Evolutionary conservation across 257 asterid species (phyloP).

Genomic region (Perilla frutescens): DNA sequence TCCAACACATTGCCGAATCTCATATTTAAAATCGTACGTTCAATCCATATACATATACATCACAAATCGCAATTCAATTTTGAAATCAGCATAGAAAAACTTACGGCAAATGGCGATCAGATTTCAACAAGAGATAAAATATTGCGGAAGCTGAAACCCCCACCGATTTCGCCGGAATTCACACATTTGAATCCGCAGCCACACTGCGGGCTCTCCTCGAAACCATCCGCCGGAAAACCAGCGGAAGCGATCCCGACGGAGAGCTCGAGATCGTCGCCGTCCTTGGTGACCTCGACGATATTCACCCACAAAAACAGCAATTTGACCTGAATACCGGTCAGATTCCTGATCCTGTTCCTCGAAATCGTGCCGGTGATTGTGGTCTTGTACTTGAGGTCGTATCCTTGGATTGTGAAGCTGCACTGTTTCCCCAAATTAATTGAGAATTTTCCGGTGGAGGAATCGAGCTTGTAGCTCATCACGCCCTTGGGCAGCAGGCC

Average conservation of each 20-base stretch:
- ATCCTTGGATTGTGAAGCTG: conserved; percentile 63
- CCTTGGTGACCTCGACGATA: conserved; percentile 58
- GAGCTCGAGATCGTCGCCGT: conserved; percentile 50
- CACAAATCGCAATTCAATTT: background rate
- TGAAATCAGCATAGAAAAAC: background rate
- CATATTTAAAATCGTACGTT: no score
- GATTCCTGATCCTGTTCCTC: conserved; percentile 38
- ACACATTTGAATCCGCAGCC: conserved; percentile 73
- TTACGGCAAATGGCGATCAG: conserved; percentile 29
- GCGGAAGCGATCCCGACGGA: conserved; percentile 81
- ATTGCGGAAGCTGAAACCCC: conserved; percentile 20
- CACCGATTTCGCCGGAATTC: conserved; percentile 9
- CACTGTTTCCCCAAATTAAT: conserved; percentile 56
- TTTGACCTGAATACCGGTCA: conserved; percentile 74
- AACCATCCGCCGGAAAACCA: conserved; percentile 53
- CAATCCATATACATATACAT: no score
- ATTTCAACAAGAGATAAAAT: conserved; percentile 24
- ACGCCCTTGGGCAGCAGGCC: conserved; percentile 85
- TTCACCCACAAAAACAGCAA: conserved; percentile 65
- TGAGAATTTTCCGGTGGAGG: conserved; percentile 67
- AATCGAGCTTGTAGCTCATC: conserved; percentile 63
- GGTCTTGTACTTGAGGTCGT: conserved; percentile 64
- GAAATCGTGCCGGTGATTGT: conserved; percentile 64
- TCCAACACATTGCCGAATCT: background rate
- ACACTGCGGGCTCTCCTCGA: conserved; percentile 75